These are phyloP conservation scores for Hypomyces rosellus DNA, from an alignment of 2,329 filamentous ascomycete genomes.

Conservation along the genomic window DNA sequence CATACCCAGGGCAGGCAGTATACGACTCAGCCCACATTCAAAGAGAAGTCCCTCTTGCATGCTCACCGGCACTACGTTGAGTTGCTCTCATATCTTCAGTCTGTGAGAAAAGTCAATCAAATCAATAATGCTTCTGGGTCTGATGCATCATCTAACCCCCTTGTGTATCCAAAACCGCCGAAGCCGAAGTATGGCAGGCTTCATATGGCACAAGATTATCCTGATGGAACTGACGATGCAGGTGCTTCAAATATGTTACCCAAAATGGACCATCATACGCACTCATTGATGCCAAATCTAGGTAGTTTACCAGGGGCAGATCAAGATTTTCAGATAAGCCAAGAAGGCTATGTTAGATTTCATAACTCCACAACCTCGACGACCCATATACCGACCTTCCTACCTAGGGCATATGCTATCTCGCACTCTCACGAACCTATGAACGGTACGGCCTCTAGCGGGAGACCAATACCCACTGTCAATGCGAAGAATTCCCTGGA, in stretches of 20 bases:
- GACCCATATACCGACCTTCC: background rate
- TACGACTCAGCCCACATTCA: slow-evolving; percentile 41
- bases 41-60: slow-evolving; percentile 61
- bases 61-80: slow-evolving; percentile 70
- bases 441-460: slow-evolving; percentile 12
- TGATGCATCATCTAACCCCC: slow-evolving; percentile 39
- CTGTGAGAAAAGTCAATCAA: slow-evolving; percentile 45
- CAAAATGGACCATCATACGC: no score
- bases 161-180: slow-evolving; percentile 50
- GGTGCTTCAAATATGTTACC: no score
- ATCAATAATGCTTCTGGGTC: slow-evolving; percentile 31
- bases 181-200: slow-evolving; percentile 20
- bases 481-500: slow-evolving; percentile 62
- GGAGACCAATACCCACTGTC: slow-evolving; percentile 35
- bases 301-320: no score
- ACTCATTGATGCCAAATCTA: no score
- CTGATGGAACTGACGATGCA: background rate
- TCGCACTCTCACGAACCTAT: slow-evolving; percentile 13
- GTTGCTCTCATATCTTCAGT: slow-evolving; percentile 58
- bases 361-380: background rate
- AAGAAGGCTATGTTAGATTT: background rate
- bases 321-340: no score
- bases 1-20: background rate
- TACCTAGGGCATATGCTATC: slow-evolving; percentile 7
- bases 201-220: background rate